These are phyloP conservation scores for Collybia mongolica DNA, from an alignment of 768 basidiomycete genomes.

Conservation along the genomic window DNA sequence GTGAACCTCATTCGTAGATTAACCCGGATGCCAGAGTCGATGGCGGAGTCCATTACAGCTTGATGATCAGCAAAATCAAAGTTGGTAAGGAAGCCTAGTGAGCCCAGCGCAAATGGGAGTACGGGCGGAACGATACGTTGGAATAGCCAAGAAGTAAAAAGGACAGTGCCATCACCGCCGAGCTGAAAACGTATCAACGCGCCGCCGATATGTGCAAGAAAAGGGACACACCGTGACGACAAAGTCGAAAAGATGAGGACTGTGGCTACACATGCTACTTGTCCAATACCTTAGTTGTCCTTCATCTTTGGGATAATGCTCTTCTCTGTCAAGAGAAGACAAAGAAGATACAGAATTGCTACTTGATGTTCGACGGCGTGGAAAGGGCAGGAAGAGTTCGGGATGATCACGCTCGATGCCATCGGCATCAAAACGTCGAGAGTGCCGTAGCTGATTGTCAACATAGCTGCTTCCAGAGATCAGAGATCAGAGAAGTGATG, in stretches of 20 bases:
- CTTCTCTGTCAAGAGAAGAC: constrained; percentile 42
- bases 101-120: constrained; percentile 94
- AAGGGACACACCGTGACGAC: constrained; percentile 81
- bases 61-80: constrained; percentile 91
- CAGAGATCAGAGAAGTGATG: constrained; percentile 4
- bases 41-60: constrained; percentile 79
- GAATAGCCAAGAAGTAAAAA: constrained; percentile 99
- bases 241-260: constrained; percentile 94
- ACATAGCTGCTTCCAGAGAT: constrained; percentile 66
- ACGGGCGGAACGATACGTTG: constrained; percentile 99
- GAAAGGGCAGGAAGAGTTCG: constrained; percentile 80
- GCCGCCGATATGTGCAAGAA: background rate
- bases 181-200: constrained; percentile 51
- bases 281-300: constrained; percentile 99
- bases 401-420: constrained; percentile 87
- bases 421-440: constrained; percentile 91
- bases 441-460: constrained; percentile 84
- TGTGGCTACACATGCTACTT: constrained; percentile 88
- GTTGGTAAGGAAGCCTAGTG: constrained; percentile 95
- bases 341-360: constrained; percentile 58
- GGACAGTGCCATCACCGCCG: constrained; percentile 96
- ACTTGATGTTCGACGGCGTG: constrained; percentile 72
- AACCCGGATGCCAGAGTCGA: constrained; percentile 93
- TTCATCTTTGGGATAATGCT: constrained; percentile 55
- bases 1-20: constrained; percentile 99